Evolutionary conservation across 306 rosid species (phyloP), one percentile per base, ranked within the genome.

Genomic region (Sindora glabra): DNA sequence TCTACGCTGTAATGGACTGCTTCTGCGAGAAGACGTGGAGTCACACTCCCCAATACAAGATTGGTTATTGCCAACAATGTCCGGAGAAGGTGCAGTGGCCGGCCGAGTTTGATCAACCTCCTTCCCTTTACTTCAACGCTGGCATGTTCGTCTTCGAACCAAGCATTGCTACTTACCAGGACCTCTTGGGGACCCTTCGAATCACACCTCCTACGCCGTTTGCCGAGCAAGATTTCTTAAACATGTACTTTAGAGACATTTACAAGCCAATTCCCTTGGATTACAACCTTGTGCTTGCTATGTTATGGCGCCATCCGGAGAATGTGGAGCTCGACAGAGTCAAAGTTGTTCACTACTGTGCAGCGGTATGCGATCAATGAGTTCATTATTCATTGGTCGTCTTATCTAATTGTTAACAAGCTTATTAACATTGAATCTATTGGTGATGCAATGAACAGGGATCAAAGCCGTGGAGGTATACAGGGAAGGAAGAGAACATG

Each of bases 391-490:
- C n/a, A n/a, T n/a, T n/a, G n/a, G n/a, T n/a, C n/a, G n/a, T n/a
- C n/a, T n/a, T n/a, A n/a, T n/a, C n/a, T n/a, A n/a, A n/a, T n/a
- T n/a, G n/a, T n/a, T n/a, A n/a, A n/a, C n/a, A n/a, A n/a, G n/a
- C n/a, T n/a, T n/a, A n/a, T n/a, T n/a, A n/a, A n/a, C n/a, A n/a
- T n/a, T n/a, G n/a, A n/a, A n/a, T n/a, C n/a, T n/a, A n/a, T n/a
- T n/a, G n/a, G n/a, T n/a, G n/a, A n/a, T n/a, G n/a, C n/a, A n/a
- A n/a, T n/a, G n/a, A n/a, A n/a, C 27, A 84, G 96, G 96, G 96
- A 2, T 89, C 96, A 0, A 89, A 89, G 80, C 96, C 96, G 0
- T 89, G 96, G 95, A 83, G 95, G 73, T 89, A 83, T 24, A 85
- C 90, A 0, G 90, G 95, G 40, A 77, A 75, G 47, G 96, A 85